Percentiles rank a stretch among this genome's conserved stretches.
Conservation (phyloP, 345 rosid genomes). For the Corymbia maculata region DNA sequence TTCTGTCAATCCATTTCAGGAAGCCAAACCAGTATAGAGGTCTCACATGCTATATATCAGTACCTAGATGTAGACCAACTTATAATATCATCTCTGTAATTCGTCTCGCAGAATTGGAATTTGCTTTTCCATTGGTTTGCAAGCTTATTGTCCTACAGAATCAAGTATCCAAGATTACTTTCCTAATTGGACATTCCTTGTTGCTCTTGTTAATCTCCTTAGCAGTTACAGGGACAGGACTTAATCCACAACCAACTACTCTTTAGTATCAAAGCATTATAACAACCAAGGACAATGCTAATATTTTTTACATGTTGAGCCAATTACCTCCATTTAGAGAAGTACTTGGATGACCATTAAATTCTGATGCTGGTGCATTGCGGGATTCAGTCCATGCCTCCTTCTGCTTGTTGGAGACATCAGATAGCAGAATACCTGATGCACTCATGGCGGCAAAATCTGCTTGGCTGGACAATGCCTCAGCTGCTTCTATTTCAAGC, state of each 20-base stretch:
- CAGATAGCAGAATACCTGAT: slow-evolving; percentile 58
- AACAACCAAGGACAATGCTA: neutral
- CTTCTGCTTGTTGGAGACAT: slow-evolving; percentile 35
- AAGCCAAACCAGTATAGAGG: neutral
- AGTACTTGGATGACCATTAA: slow-evolving; percentile 30
- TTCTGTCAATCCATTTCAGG: neutral
- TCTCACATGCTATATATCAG: neutral
- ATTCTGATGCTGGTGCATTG: slow-evolving; percentile 22
- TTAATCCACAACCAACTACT: neutral
- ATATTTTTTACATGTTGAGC: neutral
- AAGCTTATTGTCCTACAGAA: neutral
- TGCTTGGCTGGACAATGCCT: slow-evolving; percentile 42
- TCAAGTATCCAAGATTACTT: neutral
- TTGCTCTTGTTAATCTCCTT: neutral
- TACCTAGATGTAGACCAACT: neutral
- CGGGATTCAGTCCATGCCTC: slow-evolving; percentile 28
- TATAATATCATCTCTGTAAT: neutral
- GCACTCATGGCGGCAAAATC: slow-evolving; percentile 51
- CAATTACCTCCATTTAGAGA: slow-evolving; percentile 23
- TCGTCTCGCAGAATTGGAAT: neutral
- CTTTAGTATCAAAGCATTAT: neutral
- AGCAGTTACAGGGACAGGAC: neutral
- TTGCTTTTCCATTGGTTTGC: neutral
- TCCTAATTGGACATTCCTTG: neutral
- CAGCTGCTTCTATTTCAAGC: slow-evolving; percentile 81